phyloP scores from a whole-genome alignment of 1,284 basidiomycete species.

The Boletellus deceptivus region DNA sequence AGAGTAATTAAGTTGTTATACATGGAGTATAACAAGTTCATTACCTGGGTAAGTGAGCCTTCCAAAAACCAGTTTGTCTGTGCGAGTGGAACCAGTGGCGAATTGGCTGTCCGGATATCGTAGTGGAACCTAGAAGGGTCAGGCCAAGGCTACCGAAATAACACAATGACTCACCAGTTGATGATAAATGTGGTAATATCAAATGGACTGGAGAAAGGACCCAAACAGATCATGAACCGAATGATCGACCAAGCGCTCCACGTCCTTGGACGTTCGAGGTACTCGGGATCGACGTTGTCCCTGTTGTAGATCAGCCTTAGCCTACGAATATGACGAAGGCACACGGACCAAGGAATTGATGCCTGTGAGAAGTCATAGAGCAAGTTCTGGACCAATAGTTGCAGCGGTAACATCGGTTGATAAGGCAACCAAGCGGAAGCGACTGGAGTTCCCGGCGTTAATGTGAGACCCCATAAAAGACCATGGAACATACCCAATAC shows the following conservation, averaged over 20 bases:
- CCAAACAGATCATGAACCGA: conserved; percentile 32
- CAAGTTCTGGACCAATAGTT: conserved; percentile 29
- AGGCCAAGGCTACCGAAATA: neutral
- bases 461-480: neutral
- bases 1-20: conserved; percentile 1
- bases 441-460: conserved; percentile 17
- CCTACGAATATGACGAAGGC: neutral
- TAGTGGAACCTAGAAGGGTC: conserved; percentile 31
- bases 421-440: conserved; percentile 34
- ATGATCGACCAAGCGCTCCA: conserved; percentile 34
- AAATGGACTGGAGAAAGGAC: conserved; percentile 34
- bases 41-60: conserved; percentile 33
- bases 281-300: conserved; percentile 35
- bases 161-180: conserved; percentile 22
- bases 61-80: conserved; percentile 35
- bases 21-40: neutral
- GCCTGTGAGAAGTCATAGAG: conserved; percentile 33
- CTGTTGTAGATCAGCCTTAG: conserved; percentile 13
- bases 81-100: conserved; percentile 28
- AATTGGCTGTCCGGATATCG: conserved; percentile 26
- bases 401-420: conserved; percentile 32
- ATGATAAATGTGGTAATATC: conserved; percentile 31
- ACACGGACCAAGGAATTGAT: conserved; percentile 32
- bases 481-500: conserved; percentile 26
- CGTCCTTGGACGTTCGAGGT: conserved; percentile 29